phyloP scores from a whole-genome alignment of 2,329 filamentous ascomycete genomes.

The Colletotrichum sp. region DNA sequence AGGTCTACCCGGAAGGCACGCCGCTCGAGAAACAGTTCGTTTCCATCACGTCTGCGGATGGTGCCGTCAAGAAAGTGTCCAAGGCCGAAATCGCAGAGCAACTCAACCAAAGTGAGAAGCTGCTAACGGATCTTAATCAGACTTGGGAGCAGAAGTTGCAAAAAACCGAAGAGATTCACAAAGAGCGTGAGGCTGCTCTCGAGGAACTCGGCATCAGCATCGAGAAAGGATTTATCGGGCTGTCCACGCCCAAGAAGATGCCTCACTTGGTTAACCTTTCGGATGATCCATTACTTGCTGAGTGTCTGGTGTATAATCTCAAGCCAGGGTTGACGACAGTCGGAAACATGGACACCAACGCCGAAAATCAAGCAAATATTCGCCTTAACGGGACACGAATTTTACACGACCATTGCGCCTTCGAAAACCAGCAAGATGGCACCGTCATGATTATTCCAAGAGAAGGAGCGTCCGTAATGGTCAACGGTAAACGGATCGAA shows the following conservation, averaged over 20 bases:
- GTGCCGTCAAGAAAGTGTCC: constrained; percentile 89
- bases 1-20: constrained; percentile 90
- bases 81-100: constrained; percentile 99
- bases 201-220: constrained; percentile 99
- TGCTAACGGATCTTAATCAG: constrained; percentile 94
- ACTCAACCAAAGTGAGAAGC: constrained; percentile 92
- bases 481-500: constrained; percentile 89
- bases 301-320: constrained; percentile 97
- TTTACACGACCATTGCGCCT: constrained; percentile 87
- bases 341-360: constrained; percentile 87
- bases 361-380: constrained; percentile 79
- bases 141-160: constrained; percentile 97
- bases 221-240: constrained; percentile 94
- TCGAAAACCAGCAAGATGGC: constrained; percentile 87
- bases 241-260: constrained; percentile 98
- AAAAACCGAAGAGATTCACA: constrained; percentile 97
- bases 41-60: constrained; percentile 86
- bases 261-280: constrained; percentile 97
- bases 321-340: constrained; percentile 95
- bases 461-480: constrained; percentile 96
- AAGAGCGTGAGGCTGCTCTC: constrained; percentile 90
- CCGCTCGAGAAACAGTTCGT: constrained; percentile 96
- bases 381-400: constrained; percentile 94
- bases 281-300: constrained; percentile 89
- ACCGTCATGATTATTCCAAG: constrained; percentile 89